A percentile compares a stretch with the other conserved stretches of the same genome.
phyloP scores from a whole-genome alignment of 2,329 filamentous ascomycete species.

The Aspergillus brasiliensis region DNA sequence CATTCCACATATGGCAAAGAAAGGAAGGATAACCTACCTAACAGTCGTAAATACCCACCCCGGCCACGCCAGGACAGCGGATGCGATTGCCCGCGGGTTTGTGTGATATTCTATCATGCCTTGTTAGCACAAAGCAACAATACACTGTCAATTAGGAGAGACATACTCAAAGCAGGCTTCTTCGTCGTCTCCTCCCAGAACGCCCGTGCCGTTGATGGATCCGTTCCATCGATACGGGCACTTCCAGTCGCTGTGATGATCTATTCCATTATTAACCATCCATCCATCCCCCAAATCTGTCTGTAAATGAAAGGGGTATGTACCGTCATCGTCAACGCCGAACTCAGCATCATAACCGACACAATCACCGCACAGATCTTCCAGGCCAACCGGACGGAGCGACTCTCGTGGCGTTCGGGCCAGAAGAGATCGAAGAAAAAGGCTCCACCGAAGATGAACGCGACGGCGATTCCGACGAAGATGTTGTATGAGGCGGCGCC shows the following conservation, averaged over 20 bases:
- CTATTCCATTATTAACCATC: conserved; percentile 18
- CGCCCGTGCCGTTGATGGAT: conserved; percentile 28
- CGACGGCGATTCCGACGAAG: conserved; percentile 59
- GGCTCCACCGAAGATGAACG: conserved; percentile 59
- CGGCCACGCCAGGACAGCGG: conserved; percentile 57
- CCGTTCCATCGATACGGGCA: conserved; percentile 51
- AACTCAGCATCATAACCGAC: conserved; percentile 47
- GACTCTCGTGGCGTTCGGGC: conserved; percentile 56
- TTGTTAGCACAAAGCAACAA: neutral
- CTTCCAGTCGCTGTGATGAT: conserved; percentile 51
- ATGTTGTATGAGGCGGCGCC: conserved; percentile 61
- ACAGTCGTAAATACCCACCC: conserved; percentile 53
- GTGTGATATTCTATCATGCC: conserved; percentile 44
- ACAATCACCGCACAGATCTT: conserved; percentile 54
- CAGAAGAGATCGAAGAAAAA: conserved; percentile 67
- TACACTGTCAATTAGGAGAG: neutral
- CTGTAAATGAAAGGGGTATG: no score
- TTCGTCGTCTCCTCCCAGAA: conserved; percentile 34
- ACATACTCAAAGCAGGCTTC: conserved; percentile 35
- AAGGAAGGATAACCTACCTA: conserved; percentile 28
- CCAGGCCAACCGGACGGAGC: conserved; percentile 56
- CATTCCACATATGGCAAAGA: conserved; percentile 6
- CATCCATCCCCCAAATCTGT: neutral
- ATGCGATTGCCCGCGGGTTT: conserved; percentile 54
- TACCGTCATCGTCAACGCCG: conserved; percentile 54